Evolutionary conservation across 2,329 filamentous ascomycete genomes (phyloP), one percentile per base, ranked within the genome.

Genomic region (Penicillium sp.): DNA sequence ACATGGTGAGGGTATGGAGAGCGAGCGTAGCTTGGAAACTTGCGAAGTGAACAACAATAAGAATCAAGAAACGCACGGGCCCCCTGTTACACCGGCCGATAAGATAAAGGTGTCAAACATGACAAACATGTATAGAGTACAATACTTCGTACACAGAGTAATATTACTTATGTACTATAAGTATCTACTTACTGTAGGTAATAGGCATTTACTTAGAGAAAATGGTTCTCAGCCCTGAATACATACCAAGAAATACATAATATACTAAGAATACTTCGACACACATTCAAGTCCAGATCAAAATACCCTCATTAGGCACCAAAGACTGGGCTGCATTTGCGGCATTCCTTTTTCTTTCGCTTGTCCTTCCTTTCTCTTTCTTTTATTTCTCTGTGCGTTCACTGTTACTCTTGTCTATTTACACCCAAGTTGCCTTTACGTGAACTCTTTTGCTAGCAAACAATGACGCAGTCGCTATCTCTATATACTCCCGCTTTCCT

Each of bases 391-490:
- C 10, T 48, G 19, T 47, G 13, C 13, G 13, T 49, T 48, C 39
- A 27, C 37, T 35, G 21, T 33, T 27, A 48, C 52, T 39, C 14
- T 27, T 35, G 51, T 29, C 47, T 44, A 46, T 59, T 33, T 57
- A 22, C 44, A 27, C 47, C 13, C 37, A 19, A 47, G 8, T 26
- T 26, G 26, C 37, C 29, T 48, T 35, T 39, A 24, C 26, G 37
- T 24, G 33, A n/a, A 7, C 24, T 22, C 21, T 33, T 24, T 50
- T 58, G 48, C 39, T n/a, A 60, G 53, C 66, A 62, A 72, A 73
- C 61, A 62, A 73, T 73, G 71, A 73, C 70, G 71, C 69, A 68
- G 63, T 67, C 66, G 64, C 58, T 67, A 53, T 66, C 63, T 53
- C 63, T 55, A 49, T 65, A 59, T 55, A 63, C 61, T 52, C 64